Evolutionary conservation across 495 filamentous ascomycete genomes (phyloP).

Genomic region (Xylaria sp.): DNA sequence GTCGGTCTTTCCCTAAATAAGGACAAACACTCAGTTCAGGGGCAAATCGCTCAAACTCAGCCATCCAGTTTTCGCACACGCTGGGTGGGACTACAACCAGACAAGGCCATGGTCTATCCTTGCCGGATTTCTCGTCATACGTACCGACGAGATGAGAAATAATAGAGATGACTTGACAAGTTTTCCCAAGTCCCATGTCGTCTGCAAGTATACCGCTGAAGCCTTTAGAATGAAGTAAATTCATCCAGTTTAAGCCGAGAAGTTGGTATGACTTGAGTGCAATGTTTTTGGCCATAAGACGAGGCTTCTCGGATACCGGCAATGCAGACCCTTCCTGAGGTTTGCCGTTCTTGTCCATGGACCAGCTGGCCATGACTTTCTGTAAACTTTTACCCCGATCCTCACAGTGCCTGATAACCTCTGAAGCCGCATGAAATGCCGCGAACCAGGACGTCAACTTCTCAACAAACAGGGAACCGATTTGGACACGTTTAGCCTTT

Average conservation of each 20-base stretch:
- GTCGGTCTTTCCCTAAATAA: conserved; percentile 75
- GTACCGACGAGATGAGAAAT: conserved; percentile 79
- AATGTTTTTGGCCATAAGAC: conserved; percentile 72
- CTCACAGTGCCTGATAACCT: conserved; percentile 41
- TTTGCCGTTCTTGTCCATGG: conserved; percentile 36
- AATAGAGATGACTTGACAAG: conserved; percentile 93
- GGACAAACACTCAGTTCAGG: conserved; percentile 75
- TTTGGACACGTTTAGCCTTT: conserved; percentile 43
- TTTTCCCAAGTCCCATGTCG: conserved; percentile 98
- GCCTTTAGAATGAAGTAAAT: conserved; percentile 75
- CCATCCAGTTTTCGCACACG: conserved; percentile 92
- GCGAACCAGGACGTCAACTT: conserved; percentile 36
- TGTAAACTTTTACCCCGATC: conserved; percentile 33
- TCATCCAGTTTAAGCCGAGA: conserved; percentile 93
- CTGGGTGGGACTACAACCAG: conserved; percentile 90
- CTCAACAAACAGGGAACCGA: conserved; percentile 51
- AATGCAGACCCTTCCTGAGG: conserved; percentile 27
- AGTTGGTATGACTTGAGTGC: conserved; percentile 90
- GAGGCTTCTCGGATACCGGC: conserved; percentile 69
- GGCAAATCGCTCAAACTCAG: conserved; percentile 89
- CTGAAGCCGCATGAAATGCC: conserved; percentile 38
- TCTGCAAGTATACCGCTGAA: conserved; percentile 91
- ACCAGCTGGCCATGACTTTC: conserved; percentile 33
- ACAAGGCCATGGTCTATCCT: conserved; percentile 74
- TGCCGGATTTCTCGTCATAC: conserved; percentile 29